These are phyloP conservation scores for Trematosphaeria pertusa DNA, from an alignment of 2,329 filamentous ascomycete genomes.

Conservation along the genomic window DNA sequence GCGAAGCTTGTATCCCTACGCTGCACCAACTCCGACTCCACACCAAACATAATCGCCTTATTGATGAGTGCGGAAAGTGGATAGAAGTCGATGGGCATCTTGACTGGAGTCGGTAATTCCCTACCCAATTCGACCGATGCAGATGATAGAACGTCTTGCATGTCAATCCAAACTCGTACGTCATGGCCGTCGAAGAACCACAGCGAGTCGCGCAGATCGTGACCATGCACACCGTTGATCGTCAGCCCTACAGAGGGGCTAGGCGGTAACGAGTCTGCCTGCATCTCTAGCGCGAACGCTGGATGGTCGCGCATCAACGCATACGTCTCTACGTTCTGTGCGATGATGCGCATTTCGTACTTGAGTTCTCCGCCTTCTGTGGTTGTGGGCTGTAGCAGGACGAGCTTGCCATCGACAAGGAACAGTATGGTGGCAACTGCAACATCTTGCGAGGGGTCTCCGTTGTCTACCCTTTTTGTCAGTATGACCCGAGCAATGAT, in stretches of 20 bases:
- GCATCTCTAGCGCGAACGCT: conserved; percentile 53
- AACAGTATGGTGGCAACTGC: conserved; percentile 92
- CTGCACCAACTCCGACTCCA: conserved; percentile 93
- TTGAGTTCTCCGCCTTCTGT: conserved; percentile 85
- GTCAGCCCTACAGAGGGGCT: conserved; percentile 57
- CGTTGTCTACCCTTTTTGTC: conserved; percentile 63
- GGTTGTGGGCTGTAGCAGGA: conserved; percentile 84
- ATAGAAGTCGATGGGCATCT: conserved; percentile 91
- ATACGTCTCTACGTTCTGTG: conserved; percentile 96
- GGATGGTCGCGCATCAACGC: conserved; percentile 88
- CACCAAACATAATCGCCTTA: conserved; percentile 87
- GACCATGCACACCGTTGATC: conserved; percentile 54
- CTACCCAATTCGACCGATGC: conserved; percentile 69
- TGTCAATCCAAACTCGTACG: conserved; percentile 87
- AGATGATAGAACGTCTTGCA: conserved; percentile 80
- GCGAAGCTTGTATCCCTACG: conserved; percentile 90
- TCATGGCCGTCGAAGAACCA: conserved; percentile 93
- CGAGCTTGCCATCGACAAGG: conserved; percentile 95
- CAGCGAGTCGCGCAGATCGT: conserved; percentile 80
- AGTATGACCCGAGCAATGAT: conserved; percentile 13
- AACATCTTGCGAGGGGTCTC: conserved; percentile 95
- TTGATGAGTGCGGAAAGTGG: conserved; percentile 85
- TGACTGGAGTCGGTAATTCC: conserved; percentile 76
- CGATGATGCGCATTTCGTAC: conserved; percentile 97
- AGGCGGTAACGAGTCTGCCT: conserved; percentile 56